These are phyloP conservation scores for Acanthamoeba lenticulata DNA, from an alignment of 208 protist genomes.

Conservation along the genomic window DNA sequence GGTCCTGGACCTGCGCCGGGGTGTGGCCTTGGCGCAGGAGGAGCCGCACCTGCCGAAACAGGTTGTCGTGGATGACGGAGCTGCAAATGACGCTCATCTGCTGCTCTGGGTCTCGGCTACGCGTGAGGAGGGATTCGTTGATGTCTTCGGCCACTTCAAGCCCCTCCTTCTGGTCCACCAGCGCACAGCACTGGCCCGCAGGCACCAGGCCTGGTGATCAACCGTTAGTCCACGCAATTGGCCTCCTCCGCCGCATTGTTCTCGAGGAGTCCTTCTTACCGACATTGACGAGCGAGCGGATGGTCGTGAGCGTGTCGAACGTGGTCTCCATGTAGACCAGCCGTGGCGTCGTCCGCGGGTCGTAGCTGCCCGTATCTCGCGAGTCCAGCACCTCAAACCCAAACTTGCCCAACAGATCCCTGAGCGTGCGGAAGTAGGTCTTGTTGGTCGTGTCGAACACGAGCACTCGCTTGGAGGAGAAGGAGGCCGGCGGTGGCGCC, in stretches of 20 bases:
- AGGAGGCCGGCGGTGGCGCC: neutral
- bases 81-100: slow-evolving; percentile 17
- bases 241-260: neutral
- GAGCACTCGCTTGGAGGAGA: too few relatives aligned
- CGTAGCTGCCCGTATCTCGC: neutral
- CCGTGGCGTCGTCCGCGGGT: neutral
- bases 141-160: neutral
- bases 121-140: neutral
- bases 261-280: neutral
- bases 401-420: neutral
- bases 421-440: neutral
- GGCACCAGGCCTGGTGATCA: neutral
- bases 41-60: neutral
- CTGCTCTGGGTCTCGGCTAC: too few relatives aligned
- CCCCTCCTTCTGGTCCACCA: neutral
- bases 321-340: slow-evolving; percentile 21
- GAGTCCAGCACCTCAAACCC: neutral
- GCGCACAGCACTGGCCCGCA: neutral
- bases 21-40: neutral
- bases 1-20: neutral
- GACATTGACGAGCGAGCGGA: neutral
- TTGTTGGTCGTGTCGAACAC: slow-evolving; percentile 10
- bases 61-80: slow-evolving; percentile 14
- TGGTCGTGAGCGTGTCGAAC: neutral
- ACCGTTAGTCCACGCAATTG: too few relatives aligned